Conservation (phyloP, 1,139 yeast genomes). For the Blastobotrys ciferrii region DNA sequence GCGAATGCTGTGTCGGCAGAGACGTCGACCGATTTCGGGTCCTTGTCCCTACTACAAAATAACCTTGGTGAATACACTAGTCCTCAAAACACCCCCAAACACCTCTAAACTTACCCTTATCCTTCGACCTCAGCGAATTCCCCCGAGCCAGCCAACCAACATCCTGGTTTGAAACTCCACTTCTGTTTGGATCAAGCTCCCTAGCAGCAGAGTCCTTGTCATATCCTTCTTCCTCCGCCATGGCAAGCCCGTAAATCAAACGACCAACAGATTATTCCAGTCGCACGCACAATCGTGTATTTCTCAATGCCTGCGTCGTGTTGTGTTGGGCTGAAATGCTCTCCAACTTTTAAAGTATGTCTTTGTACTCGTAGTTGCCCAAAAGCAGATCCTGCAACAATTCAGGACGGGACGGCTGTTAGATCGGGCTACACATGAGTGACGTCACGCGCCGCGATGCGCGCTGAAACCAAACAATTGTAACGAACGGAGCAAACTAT, state of each 20-base stretch:
- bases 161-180: constrained; percentile 67
- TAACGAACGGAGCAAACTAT: no score
- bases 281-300: background rate
- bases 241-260: background rate
- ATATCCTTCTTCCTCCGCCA: background rate
- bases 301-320: background rate
- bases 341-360: no score
- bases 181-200: constrained; percentile 20
- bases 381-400: background rate
- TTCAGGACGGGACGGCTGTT: background rate
- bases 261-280: background rate
- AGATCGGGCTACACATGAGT: background rate
- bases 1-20: background rate
- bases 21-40: constrained; percentile 8
- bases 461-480: no score
- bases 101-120: constrained; percentile 35
- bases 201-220: background rate
- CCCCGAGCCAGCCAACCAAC: constrained; percentile 70
- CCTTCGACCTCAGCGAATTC: constrained; percentile 48
- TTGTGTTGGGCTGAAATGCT: no score
- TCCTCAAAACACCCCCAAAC: background rate
- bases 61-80: background rate
- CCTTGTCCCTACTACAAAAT: background rate
- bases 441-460: background rate
- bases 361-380: no score